A percentile compares a stretch with the other conserved stretches of the same genome.
These are phyloP conservation scores for Pittosporum tobira DNA, from an alignment of 129 eudicot species.

Conservation along the genomic window DNA sequence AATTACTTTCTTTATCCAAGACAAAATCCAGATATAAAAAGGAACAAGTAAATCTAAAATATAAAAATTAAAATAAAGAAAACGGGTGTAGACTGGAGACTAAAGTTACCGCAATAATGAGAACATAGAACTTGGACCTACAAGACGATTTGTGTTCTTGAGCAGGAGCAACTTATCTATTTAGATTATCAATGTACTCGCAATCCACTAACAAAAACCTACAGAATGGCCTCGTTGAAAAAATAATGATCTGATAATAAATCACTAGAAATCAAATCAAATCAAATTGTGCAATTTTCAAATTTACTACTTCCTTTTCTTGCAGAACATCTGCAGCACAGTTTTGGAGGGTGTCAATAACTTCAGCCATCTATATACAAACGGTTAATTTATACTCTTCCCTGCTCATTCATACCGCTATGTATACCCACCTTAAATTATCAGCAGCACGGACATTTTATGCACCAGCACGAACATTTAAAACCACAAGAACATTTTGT, in stretches of 20 bases:
- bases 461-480: constrained; percentile 26
- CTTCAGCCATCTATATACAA: constrained; percentile 33
- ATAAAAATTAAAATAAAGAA: too few relatives aligned
- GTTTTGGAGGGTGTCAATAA: constrained; percentile 12
- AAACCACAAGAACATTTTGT: constrained; percentile 17
- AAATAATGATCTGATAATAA: not conserved
- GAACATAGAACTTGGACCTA: too few relatives aligned
- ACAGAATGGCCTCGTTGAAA: not conserved
- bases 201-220: too few relatives aligned
- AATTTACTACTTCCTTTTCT: not conserved
- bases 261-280: not conserved
- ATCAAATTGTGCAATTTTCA: constrained; percentile 8
- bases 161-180: too few relatives aligned
- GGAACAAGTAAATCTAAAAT: too few relatives aligned
- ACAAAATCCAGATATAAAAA: too few relatives aligned
- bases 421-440: constrained; percentile 35
- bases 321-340: constrained; percentile 11
- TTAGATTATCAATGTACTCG: too few relatives aligned
- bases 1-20: too few relatives aligned
- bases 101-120: too few relatives aligned
- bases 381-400: constrained; percentile 7
- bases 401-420: constrained; percentile 22
- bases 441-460: constrained; percentile 58
- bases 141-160: too few relatives aligned
- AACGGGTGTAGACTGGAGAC: too few relatives aligned